Evolutionary conservation across 495 filamentous ascomycete species (phyloP), one percentile per base, ranked within the genome.

Genomic region (Penicillium roqueforti): DNA sequence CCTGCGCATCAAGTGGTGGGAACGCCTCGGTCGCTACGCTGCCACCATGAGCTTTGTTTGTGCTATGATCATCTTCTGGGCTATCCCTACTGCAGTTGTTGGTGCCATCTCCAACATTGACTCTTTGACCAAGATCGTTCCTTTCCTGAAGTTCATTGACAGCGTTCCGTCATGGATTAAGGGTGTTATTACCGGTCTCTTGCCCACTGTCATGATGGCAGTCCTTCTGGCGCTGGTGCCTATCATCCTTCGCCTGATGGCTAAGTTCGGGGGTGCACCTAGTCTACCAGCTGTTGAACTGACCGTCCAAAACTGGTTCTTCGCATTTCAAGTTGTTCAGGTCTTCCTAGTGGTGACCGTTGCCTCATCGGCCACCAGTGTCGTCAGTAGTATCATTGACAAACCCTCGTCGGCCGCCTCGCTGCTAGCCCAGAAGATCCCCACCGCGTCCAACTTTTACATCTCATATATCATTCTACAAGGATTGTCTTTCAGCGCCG

Each of bases 381-480:
- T 76, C 6, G 83, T 82, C 42, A 57, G 68, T n/a, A 41, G 77
- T 22, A 92, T 97, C 57, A 75, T 81, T 38, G 25, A 83, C 0
- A 56, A 88, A 3, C 95, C 93, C 6, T 57, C 64, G 3, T 67
- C 62, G 7, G 85, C 80, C 23, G 74, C 88, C 0, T 72, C 51
- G 6, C 71, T 97, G 47, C 80, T 98, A 10, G 86, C 93, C 13
- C 59, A 74, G 14, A 87, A 87, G 53, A 72, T 97, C 10, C 93
- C 93, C 8, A 83, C 77, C 48, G 82, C 88, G 3, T 91, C 91
- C 58, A 97, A 95, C 73, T 91, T 98, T 70, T 98, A 95, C 72
- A 87, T 97, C 47, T 87, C 88, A 0, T 98, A 95, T 74, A 92
- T 98, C 64, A 86, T 97, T 60, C 78, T 98, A 25, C 92, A 97